Evolutionary conservation across 148 eudicot genomes (phyloP).

Genomic region (Rhododendron griersonianum): DNA sequence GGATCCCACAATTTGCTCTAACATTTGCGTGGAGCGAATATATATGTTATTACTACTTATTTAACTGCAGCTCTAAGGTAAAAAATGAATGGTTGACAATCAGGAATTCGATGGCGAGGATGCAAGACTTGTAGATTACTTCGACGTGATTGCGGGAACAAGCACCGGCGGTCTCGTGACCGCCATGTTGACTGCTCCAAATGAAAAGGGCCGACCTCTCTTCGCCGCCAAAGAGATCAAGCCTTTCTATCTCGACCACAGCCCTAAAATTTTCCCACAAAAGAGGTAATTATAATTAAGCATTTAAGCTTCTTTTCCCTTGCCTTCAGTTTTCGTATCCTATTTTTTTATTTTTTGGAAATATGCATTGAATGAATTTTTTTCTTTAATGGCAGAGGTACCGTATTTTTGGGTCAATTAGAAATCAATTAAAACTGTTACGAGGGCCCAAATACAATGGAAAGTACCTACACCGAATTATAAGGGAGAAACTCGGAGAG

Average conservation of each 20-base stretch:
- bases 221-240: slow-evolving; percentile 32
- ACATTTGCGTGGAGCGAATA: too few species aligned
- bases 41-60: too few species aligned
- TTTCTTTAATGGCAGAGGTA: slow-evolving; percentile 9
- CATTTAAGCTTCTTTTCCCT: neutral
- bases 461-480: slow-evolving; percentile 13
- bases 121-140: slow-evolving; percentile 33
- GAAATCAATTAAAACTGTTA: neutral
- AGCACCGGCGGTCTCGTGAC: slow-evolving; percentile 34
- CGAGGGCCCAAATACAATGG: slow-evolving; percentile 31
- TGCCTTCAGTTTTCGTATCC: neutral
- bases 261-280: slow-evolving; percentile 27
- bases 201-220: slow-evolving; percentile 23
- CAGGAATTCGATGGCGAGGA: slow-evolving; percentile 28
- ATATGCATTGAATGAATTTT: neutral
- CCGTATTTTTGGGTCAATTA: neutral
- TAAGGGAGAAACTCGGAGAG: slow-evolving; percentile 23
- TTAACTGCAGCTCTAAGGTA: neutral
- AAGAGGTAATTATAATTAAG: slow-evolving; percentile 3
- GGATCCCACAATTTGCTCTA: too few species aligned
- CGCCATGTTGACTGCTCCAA: slow-evolving; percentile 30
- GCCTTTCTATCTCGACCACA: slow-evolving; percentile 21
- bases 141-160: slow-evolving; percentile 31
- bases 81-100: neutral
- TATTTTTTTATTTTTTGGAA: too few species aligned